Evolutionary conservation across 192 early-diverging fungal species (phyloP).

Genomic region (Mortierella hygrophila): DNA sequence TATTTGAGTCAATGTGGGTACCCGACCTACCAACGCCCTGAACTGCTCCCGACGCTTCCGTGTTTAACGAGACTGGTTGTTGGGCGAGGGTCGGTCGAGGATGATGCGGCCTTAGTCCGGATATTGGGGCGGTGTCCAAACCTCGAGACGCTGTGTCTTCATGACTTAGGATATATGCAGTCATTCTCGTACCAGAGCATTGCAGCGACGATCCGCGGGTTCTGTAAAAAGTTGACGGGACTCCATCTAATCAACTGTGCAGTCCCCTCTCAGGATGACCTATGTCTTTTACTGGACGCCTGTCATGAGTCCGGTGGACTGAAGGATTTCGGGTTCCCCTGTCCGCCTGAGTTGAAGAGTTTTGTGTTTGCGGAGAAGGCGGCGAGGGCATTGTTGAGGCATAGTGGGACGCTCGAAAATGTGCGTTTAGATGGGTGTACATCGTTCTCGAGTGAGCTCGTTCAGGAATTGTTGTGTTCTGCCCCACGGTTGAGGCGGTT

Average conservation of each 20-base stretch:
- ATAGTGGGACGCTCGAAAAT: neutral
- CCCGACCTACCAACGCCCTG: neutral
- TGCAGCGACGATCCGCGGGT: neutral
- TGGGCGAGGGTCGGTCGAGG: neutral
- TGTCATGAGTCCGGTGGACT: neutral
- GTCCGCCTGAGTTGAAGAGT: neutral
- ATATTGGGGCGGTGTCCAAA: neutral
- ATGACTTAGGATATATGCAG: neutral
- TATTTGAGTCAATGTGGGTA: neutral
- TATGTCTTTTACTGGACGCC: neutral
- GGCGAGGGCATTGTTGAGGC: neutral
- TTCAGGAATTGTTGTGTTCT: neutral
- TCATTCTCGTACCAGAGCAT: neutral
- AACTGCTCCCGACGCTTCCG: neutral
- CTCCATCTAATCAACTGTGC: neutral
- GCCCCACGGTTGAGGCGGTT: neutral
- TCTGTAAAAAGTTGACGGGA: neutral
- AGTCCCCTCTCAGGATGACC: neutral
- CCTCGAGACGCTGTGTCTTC: neutral
- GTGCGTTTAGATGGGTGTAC: neutral
- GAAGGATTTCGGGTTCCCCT: neutral
- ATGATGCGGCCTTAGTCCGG: neutral
- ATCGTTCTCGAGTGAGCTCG: neutral
- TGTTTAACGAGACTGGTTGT: neutral
- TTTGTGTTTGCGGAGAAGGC: neutral